Evolutionary conservation across 2,329 filamentous ascomycete species (phyloP), one percentile per base, ranked within the genome.

Genomic region (Mycogone perniciosa): DNA sequence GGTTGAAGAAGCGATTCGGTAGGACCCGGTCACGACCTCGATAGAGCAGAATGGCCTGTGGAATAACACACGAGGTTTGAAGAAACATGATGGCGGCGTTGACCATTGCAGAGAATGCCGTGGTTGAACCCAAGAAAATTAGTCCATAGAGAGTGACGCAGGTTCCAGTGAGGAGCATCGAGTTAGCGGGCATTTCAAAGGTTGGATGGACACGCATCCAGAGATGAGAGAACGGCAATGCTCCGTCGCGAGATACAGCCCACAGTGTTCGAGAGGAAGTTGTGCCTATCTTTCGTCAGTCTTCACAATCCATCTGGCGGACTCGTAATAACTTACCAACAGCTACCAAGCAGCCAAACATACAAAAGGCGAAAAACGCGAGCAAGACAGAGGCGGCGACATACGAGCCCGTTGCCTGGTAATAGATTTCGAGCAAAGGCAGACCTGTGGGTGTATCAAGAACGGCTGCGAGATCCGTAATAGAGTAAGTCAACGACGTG

Each of bases 91-190:
- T 62, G 5, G 59, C 53, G 0, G 60, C 56, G 46, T 55, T 62
- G 42, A 63, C 60, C 59, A 62, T 62, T 3, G 59, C 54, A 0
- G 57, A 54, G 31, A 62, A 62, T 1, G 63, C 63, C 1, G 63
- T 64, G 2, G 59, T 57, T 0, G 61, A 65, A 3, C 63, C 63
- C 1, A 65, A 53, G 42, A 63, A 65, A 0, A 65, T 60, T 5
- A 62, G 49, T 2, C 60, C 63, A 6, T 67, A 67, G 0, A 65
- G 4, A 55, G 55, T 56, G 0, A 56, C 52, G 1, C 56, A 59
- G 0, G 42, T 44, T 2, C 51, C 56, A 13, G 57, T 55, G 26
- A 59, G 58, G 4, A 59, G 7, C 1, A 59, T 7, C 1, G 62
- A 55, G 10, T 64, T 64, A n/a, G 61, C 50, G 0, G 62, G 62